These are phyloP conservation scores for Linaria vulgaris DNA, from an alignment of 257 asterid species.

Conservation along the genomic window DNA sequence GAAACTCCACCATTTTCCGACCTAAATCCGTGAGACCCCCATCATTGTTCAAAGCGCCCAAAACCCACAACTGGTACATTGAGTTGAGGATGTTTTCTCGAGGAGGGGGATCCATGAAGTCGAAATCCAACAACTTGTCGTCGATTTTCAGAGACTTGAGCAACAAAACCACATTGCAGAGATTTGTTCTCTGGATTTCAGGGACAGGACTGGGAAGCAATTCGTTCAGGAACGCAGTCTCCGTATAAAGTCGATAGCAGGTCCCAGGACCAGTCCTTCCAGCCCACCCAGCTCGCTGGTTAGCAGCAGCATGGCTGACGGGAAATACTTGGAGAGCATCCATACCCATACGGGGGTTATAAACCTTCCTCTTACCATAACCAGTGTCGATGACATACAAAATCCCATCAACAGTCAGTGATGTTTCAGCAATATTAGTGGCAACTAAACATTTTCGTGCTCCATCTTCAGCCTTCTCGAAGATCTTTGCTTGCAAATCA, in stretches of 20 bases:
- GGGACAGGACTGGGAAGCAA: slow-evolving; percentile 96
- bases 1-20: slow-evolving; percentile 98
- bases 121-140: slow-evolving; percentile 78
- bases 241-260: slow-evolving; percentile 88
- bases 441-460: slow-evolving; percentile 96
- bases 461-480: slow-evolving; percentile 91
- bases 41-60: slow-evolving; percentile 86
- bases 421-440: slow-evolving; percentile 94
- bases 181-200: slow-evolving; percentile 91
- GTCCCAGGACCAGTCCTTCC: slow-evolving; percentile 99
- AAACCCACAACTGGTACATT: slow-evolving; percentile 95
- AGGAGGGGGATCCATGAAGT: slow-evolving; percentile 98
- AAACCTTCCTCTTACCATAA: slow-evolving; percentile 86
- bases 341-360: slow-evolving; percentile 99
- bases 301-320: slow-evolving; percentile 91
- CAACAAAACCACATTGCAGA: slow-evolving; percentile 87
- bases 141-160: slow-evolving; percentile 84
- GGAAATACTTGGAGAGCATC: slow-evolving; percentile 99
- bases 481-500: slow-evolving; percentile 92
- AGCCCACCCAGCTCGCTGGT: slow-evolving; percentile 97
- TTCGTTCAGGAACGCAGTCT: slow-evolving; percentile 79
- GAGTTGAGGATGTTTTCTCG: slow-evolving; percentile 91
- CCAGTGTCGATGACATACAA: slow-evolving; percentile 92
- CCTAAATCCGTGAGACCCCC: slow-evolving; percentile 83
- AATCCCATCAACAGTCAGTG: slow-evolving; percentile 91